Evolutionary conservation across 352 stramenopile genomes (phyloP).

Genomic region (Phytophthora constricta): DNA sequence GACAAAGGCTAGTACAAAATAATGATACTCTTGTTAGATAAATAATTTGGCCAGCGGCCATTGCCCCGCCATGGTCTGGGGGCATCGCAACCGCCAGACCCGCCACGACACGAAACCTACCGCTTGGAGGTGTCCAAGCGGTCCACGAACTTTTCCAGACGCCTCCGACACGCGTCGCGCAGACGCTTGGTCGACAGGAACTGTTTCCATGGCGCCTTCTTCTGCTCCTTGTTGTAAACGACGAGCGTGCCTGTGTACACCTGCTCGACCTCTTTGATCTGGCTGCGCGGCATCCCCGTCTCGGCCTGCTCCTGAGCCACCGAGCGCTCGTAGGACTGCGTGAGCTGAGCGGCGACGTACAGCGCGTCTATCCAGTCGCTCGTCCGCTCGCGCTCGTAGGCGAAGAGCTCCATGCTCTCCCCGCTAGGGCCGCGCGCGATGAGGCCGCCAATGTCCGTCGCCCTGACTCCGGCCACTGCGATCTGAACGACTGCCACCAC

Average conservation of each 20-base stretch:
- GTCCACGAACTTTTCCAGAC: conserved; percentile 70
- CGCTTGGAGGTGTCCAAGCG: conserved; percentile 54
- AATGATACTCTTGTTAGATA: not conserved
- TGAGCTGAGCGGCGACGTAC: conserved; percentile 61
- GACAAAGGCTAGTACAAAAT: too few relatives aligned
- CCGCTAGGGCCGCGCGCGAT: conserved; percentile 55
- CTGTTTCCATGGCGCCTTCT: conserved; percentile 48
- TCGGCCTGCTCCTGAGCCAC: conserved; percentile 32
- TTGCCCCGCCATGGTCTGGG: too few relatives aligned
- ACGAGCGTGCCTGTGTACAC: conserved; percentile 73
- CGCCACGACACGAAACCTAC: conserved; percentile 22
- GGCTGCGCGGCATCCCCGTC: conserved; percentile 19
- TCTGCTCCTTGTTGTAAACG: conserved; percentile 71
- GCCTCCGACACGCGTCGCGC: conserved; percentile 51
- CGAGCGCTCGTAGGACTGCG: conserved; percentile 54
- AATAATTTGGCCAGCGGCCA: not conserved
- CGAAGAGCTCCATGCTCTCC: conserved; percentile 79
- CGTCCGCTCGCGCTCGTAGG: conserved; percentile 64
- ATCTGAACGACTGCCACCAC: conserved; percentile 71
- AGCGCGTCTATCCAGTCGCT: conserved; percentile 72
- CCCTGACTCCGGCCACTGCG: conserved; percentile 57
- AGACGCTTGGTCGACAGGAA: conserved; percentile 47
- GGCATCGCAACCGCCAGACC: not conserved
- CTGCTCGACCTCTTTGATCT: conserved; percentile 47
- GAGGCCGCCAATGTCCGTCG: conserved; percentile 56